Percentiles rank a stretch among this genome's conserved stretches.
Evolutionary conservation across 441 rosid species (phyloP).

Genomic region (Populus hybrid): DNA sequence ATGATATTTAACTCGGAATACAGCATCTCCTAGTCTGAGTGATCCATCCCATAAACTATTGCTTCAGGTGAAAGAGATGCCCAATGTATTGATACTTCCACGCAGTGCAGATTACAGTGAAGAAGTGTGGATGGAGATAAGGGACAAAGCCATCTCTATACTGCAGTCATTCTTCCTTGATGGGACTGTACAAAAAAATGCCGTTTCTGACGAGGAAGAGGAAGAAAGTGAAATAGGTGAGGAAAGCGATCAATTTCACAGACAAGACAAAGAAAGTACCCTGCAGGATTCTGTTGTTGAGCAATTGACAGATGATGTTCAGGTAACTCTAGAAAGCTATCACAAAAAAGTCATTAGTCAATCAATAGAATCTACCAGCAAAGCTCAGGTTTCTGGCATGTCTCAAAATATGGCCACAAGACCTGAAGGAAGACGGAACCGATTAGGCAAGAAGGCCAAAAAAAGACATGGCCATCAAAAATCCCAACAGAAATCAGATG

Average conservation of each 20-base stretch:
- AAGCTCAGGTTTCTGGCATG: slow-evolving; percentile 46
- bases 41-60: slow-evolving; percentile 14
- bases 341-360: slow-evolving; percentile 38
- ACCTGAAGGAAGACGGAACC: slow-evolving; percentile 66
- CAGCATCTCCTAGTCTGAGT: slow-evolving; percentile 1
- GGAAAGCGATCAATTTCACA: slow-evolving; percentile 40
- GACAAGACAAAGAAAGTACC: slow-evolving; percentile 42
- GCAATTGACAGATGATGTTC: slow-evolving; percentile 45
- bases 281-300: slow-evolving; percentile 47
- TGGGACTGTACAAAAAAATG: slow-evolving; percentile 66
- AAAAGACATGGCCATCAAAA: slow-evolving; percentile 86
- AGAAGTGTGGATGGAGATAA: slow-evolving; percentile 98
- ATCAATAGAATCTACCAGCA: slow-evolving; percentile 51
- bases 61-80: slow-evolving; percentile 94
- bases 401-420: slow-evolving; percentile 45
- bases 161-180: slow-evolving; percentile 80
- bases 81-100: slow-evolving; percentile 94
- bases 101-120: slow-evolving; percentile 99
- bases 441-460: slow-evolving; percentile 91
- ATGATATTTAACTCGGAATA: not conserved
- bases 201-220: slow-evolving; percentile 73
- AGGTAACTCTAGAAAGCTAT: slow-evolving; percentile 50
- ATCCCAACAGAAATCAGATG: slow-evolving; percentile 53
- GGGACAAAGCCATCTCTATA: slow-evolving; percentile 85
- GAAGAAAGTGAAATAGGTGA: slow-evolving; percentile 61